Evolutionary conservation across 2,329 filamentous ascomycete species (phyloP).

Genomic region (Xylaria hypoxylon): DNA sequence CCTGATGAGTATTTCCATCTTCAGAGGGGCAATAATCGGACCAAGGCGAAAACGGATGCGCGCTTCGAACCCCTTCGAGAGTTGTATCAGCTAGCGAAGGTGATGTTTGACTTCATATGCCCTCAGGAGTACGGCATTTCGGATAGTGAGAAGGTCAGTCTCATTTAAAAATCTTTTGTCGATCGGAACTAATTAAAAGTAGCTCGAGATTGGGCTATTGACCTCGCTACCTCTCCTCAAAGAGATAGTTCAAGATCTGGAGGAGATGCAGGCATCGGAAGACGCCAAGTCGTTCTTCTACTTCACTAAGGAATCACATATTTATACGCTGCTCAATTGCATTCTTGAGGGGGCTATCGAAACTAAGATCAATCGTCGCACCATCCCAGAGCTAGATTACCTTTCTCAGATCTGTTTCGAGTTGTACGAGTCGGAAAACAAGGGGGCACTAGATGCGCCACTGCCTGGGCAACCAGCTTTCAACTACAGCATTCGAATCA

Average conservation of each 20-base stretch:
- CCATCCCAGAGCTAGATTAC: slow-evolving; percentile 97
- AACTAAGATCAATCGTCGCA: slow-evolving; percentile 94
- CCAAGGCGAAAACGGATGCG: slow-evolving; percentile 83
- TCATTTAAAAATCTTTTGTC: background rate
- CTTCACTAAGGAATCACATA: slow-evolving; percentile 99
- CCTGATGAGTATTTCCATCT: slow-evolving; percentile 88
- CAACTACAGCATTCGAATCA: slow-evolving; percentile 96
- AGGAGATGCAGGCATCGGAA: slow-evolving; percentile 95
- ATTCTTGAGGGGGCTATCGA: slow-evolving; percentile 97
- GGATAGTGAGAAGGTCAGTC: slow-evolving; percentile 80
- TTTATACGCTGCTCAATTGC: slow-evolving; percentile 97
- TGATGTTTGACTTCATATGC: slow-evolving; percentile 97
- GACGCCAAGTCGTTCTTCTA: slow-evolving; percentile 98
- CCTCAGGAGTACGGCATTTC: slow-evolving; percentile 98
- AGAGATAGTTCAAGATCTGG: slow-evolving; percentile 95
- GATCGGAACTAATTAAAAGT: slow-evolving; percentile 36
- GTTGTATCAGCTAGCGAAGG: slow-evolving; percentile 91
- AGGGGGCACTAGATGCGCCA: slow-evolving; percentile 57
- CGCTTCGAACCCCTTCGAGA: slow-evolving; percentile 90
- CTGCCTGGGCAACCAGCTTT: slow-evolving; percentile 76
- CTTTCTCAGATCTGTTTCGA: slow-evolving; percentile 98
- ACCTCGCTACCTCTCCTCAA: slow-evolving; percentile 94
- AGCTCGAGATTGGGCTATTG: slow-evolving; percentile 93
- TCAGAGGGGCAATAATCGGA: slow-evolving; percentile 79
- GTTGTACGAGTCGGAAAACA: slow-evolving; percentile 93